Evolutionary conservation across 495 filamentous ascomycete genomes (phyloP).

Genomic region (Podospora pseudopauciseta): DNA sequence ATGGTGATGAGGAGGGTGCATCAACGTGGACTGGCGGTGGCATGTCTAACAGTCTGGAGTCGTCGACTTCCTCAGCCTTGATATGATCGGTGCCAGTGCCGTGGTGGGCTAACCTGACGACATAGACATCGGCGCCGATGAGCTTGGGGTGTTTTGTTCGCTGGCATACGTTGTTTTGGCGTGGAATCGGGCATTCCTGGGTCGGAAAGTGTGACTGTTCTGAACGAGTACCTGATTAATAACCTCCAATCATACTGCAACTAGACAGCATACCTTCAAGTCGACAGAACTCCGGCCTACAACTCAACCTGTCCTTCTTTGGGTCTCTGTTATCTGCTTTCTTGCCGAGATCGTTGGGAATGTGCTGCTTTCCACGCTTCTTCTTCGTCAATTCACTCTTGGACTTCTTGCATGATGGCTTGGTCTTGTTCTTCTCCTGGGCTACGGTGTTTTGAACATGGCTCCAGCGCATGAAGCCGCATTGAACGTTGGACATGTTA

Average conservation of each 20-base stretch:
- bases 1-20: not conserved
- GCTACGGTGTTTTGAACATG: conserved; percentile 7
- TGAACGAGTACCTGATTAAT: too few species aligned
- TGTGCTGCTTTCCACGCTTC: too few species aligned
- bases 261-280: too few species aligned
- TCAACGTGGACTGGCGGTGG: too few species aligned
- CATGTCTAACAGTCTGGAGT: too few species aligned
- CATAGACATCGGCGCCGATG: conserved; percentile 50
- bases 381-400: not conserved
- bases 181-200: too few species aligned
- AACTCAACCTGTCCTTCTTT: too few species aligned
- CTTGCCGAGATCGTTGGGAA: too few species aligned
- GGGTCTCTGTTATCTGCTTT: too few species aligned
- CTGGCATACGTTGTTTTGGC: conserved; percentile 16
- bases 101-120: conserved; percentile 41
- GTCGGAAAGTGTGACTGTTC: too few species aligned
- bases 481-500: conserved; percentile 44
- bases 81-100: not conserved
- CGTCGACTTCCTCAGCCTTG: not conserved
- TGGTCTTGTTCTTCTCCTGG: not conserved
- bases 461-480: conserved; percentile 46
- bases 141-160: conserved; percentile 46
- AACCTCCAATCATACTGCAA: too few species aligned
- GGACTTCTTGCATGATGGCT: not conserved
- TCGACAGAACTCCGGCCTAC: too few species aligned